phyloP scores from a whole-genome alignment of 257 asterid genomes.

The Dorcoceras hygrometricum region DNA sequence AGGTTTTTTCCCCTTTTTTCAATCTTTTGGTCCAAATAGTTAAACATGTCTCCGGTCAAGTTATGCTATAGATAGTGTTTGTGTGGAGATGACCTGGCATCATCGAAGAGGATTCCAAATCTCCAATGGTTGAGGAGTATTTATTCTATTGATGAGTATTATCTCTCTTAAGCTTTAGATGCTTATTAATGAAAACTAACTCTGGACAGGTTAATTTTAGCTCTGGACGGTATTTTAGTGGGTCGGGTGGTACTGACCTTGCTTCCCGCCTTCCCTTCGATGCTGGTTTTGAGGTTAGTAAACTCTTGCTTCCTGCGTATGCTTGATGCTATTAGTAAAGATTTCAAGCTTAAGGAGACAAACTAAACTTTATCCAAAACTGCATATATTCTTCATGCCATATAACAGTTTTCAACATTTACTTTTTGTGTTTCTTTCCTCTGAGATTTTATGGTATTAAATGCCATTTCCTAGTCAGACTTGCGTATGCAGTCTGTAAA shows the following conservation, averaged over 20 bases:
- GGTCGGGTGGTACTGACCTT: conserved; percentile 52
- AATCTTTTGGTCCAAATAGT: background rate
- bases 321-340: conserved; percentile 1
- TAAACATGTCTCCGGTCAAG: conserved; percentile 12
- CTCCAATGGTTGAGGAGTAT: background rate
- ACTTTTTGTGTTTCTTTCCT: background rate
- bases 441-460: background rate
- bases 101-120: conserved; percentile 6
- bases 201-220: conserved; percentile 83
- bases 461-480: background rate
- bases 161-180: conserved; percentile 14
- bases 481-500: background rate
- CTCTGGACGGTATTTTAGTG: conserved; percentile 87
- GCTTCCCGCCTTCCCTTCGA: conserved; percentile 80
- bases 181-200: conserved; percentile 24
- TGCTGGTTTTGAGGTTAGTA: conserved; percentile 91
- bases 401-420: background rate
- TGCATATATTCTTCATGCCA: conserved; percentile 18
- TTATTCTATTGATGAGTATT: conserved; percentile 7
- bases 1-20: conserved; percentile 31
- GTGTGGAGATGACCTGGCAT: conserved; percentile 15
- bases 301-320: conserved; percentile 7
- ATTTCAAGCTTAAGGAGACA: conserved; percentile 13
- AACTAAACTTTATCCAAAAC: background rate
- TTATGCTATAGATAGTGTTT: conserved; percentile 1